phyloP scores from a whole-genome alignment of 768 basidiomycete genomes.

The Albatrellus ellisii region DNA sequence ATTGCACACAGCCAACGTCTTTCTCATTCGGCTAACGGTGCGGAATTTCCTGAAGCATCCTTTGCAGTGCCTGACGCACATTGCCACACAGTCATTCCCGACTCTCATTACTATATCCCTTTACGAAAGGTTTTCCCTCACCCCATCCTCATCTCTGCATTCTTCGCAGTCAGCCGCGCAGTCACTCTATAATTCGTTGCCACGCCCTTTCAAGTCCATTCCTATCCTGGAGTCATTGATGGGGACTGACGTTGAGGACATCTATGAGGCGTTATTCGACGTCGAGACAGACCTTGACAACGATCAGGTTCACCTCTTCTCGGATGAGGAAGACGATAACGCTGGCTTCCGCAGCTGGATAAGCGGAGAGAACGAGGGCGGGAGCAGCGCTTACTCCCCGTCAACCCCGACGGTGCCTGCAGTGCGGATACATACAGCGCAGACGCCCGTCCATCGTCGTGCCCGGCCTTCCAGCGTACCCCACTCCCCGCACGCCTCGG shows the following conservation, averaged over 20 bases:
- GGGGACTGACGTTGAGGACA: slow-evolving; percentile 50
- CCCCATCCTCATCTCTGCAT: slow-evolving; percentile 36
- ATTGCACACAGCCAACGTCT: slow-evolving; percentile 76
- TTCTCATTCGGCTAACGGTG: slow-evolving; percentile 73
- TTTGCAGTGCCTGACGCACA: background rate
- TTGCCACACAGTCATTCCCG: slow-evolving; percentile 48
- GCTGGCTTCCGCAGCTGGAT: slow-evolving; percentile 13
- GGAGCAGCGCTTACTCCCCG: slow-evolving; percentile 1
- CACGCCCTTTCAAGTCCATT: slow-evolving; percentile 59
- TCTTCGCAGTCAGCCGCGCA: slow-evolving; percentile 39
- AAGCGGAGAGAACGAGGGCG: slow-evolving; percentile 7
- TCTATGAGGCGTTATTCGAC: slow-evolving; percentile 74
- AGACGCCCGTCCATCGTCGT: background rate
- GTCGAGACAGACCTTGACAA: slow-evolving; percentile 35
- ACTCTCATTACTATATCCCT: slow-evolving; percentile 60
- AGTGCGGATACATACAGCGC: slow-evolving; percentile 1
- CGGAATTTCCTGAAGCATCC: slow-evolving; percentile 11
- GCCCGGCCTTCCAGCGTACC: slow-evolving; percentile 14
- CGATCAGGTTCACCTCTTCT: slow-evolving; percentile 28
- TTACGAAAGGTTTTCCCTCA: slow-evolving; percentile 63
- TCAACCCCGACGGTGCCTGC: background rate
- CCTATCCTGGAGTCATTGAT: slow-evolving; percentile 66
- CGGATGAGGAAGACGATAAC: slow-evolving; percentile 34
- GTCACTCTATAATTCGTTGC: slow-evolving; percentile 48
- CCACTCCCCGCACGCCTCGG: slow-evolving; percentile 14